Evolutionary conservation across 2,329 filamentous ascomycete genomes (phyloP), one percentile per base, ranked within the genome.

Genomic region (Sarocladiaceae sp.): DNA sequence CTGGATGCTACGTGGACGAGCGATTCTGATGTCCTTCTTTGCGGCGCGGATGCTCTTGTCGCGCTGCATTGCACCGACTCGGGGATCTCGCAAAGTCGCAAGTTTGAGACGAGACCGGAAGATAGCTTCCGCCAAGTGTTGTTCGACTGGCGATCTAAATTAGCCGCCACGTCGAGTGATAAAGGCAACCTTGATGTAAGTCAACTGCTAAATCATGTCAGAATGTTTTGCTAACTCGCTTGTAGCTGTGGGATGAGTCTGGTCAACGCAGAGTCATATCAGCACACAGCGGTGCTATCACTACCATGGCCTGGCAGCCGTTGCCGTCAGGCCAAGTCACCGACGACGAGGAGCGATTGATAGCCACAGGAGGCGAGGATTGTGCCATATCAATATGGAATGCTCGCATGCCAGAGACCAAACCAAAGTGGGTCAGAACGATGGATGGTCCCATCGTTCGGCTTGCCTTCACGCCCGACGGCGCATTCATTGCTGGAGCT

Each of bases 301-400:
- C 80, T 0, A 73, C 77, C 3, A 69, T 86, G 56, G 71, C 75
- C 54, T 86, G 82, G 82, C 83, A 86, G 58, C 82, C 83, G 11
- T 57, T 79, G 17, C 59, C 62, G 2, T 55, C 62, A 5, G 59
- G 52, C n/a, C 71, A 74, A 52, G 59, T 64, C 13, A 63, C 52
- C 7, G 54, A 58, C 18, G 68, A 75, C 6, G 75, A 76, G 48
- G 80, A 84, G 56, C 72, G 83, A 22, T 67, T 86, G 3, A 73
- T 84, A 52, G 82, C 83, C 7, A 81, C 82, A 1, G 81, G 80
- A 22, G 78, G 79, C 3, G 81, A 85, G 55, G 82, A 86, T 58
- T 80, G 80, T 22, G 78, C 78, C 11, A 83, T 86, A 47, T 70
- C 77, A 42, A 78, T 86, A 23, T 86, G 82, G 79, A 83, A 86